Evolutionary conservation across 108 stramenopile species (phyloP).

Genomic region (Discostella stelligeroides): DNA sequence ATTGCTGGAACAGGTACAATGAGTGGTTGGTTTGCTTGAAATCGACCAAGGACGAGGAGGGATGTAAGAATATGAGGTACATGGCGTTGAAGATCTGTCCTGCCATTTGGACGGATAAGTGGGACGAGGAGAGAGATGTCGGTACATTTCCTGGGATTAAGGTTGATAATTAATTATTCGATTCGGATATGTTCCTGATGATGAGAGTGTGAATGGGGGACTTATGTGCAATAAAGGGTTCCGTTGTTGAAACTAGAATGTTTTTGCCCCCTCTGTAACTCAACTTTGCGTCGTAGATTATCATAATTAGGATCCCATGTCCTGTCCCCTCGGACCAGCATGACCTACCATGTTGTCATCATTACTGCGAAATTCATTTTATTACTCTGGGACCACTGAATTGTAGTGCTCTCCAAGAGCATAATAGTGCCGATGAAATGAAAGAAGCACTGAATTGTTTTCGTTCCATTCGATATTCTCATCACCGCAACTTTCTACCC

Average conservation of each 20-base stretch:
- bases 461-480: constrained; percentile 30
- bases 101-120: constrained; percentile 77
- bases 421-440: constrained; percentile 97
- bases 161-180: constrained; percentile 33
- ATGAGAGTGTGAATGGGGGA: no score
- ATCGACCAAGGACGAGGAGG: constrained; percentile 85
- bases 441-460: constrained; percentile 67
- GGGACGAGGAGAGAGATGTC: constrained; percentile 91
- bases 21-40: constrained; percentile 94
- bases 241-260: no score
- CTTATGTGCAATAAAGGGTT: no score
- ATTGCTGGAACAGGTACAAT: constrained; percentile 97
- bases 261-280: no score
- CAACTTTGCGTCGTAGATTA: no score
- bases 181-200: no score
- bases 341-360: no score
- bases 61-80: constrained; percentile 80
- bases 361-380: no score
- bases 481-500: constrained; percentile 24
- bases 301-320: no score
- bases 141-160: constrained; percentile 67
- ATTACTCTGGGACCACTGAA: constrained; percentile 61
- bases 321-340: no score
- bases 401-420: constrained; percentile 99
- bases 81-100: constrained; percentile 87